A percentile compares a stretch with the other conserved stretches of the same genome.
Evolutionary conservation across 768 basidiomycete species (phyloP).

Genomic region (Punctularia strigosozonata): DNA sequence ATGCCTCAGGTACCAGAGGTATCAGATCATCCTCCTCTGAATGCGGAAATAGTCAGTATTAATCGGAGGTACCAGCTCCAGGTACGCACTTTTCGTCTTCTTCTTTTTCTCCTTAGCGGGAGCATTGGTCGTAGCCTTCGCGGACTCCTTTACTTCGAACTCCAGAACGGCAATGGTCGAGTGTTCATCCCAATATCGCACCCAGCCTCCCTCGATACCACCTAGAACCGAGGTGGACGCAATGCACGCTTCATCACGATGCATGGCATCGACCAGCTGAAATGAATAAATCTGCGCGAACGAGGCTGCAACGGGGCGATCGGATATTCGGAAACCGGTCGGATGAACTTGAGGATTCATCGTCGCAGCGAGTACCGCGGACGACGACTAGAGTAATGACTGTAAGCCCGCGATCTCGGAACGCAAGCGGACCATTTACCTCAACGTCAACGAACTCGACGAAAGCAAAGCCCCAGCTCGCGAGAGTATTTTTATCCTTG

Average conservation of each 20-base stretch:
- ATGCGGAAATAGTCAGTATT: no score
- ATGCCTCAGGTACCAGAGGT: no score
- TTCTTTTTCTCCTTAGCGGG: conserved; percentile 53
- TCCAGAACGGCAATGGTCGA: conserved; percentile 66
- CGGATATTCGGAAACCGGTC: conserved; percentile 86
- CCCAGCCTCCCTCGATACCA: conserved; percentile 61
- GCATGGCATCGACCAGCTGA: conserved; percentile 65
- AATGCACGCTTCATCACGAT: conserved; percentile 69
- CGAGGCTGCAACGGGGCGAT: conserved; percentile 80
- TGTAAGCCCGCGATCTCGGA: neutral
- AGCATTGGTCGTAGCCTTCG: conserved; percentile 29
- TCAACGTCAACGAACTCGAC: conserved; percentile 82
- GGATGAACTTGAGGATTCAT: conserved; percentile 85
- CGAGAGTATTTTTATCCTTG: conserved; percentile 78
- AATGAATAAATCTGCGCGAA: conserved; percentile 91
- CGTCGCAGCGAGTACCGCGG: conserved; percentile 68
- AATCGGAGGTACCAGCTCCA: neutral
- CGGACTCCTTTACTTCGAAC: conserved; percentile 63
- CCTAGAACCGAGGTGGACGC: conserved; percentile 57
- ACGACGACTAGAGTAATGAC: conserved; percentile 49
- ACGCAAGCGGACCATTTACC: conserved; percentile 29
- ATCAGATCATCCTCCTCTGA: no score
- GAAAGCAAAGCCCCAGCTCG: conserved; percentile 90
- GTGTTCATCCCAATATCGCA: conserved; percentile 88
- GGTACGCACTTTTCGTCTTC: conserved; percentile 42